A percentile compares a stretch with the other conserved stretches of the same genome.
Conservation (phyloP, 2,329 filamentous ascomycete genomes). For the Alternaria novae-zelandiae region DNA sequence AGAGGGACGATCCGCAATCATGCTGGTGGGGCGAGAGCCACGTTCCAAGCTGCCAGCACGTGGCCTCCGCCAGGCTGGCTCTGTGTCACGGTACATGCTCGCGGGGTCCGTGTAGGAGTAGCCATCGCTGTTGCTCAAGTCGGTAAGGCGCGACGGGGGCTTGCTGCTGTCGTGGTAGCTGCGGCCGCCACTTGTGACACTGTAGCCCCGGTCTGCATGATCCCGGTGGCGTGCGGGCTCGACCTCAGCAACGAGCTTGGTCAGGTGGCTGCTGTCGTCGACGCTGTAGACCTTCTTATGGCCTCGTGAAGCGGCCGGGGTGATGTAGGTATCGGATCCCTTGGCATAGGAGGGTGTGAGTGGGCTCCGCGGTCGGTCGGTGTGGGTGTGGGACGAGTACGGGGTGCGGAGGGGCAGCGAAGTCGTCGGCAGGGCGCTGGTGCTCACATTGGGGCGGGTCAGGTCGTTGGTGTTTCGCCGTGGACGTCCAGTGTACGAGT, state of each 20-base stretch:
- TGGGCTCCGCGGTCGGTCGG: slow-evolving; percentile 51
- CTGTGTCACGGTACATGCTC: slow-evolving; percentile 59
- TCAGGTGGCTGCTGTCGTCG: slow-evolving; percentile 51
- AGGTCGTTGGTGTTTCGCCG: slow-evolving; percentile 53
- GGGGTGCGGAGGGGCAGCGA: slow-evolving; percentile 43
- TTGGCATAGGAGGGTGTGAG: slow-evolving; percentile 43
- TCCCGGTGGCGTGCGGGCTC: slow-evolving; percentile 43
- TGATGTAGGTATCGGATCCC: slow-evolving; percentile 48
- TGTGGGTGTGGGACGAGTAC: slow-evolving; percentile 27
- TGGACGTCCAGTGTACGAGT: slow-evolving; percentile 54
- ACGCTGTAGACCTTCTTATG: slow-evolving; percentile 59
- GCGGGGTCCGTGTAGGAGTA: slow-evolving; percentile 60
- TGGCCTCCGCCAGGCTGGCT: slow-evolving; percentile 55
- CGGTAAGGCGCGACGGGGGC: slow-evolving; percentile 34
- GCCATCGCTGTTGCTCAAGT: slow-evolving; percentile 51
- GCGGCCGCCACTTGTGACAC: slow-evolving; percentile 39
- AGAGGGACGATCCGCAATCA: slow-evolving; percentile 48
- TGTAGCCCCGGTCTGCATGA: slow-evolving; percentile 29
- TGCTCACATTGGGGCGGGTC: slow-evolving; percentile 45
- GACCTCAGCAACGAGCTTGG: slow-evolving; percentile 46
- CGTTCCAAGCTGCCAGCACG: slow-evolving; percentile 56
- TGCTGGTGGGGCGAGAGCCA: slow-evolving; percentile 53
- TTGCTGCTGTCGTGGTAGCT: slow-evolving; percentile 39
- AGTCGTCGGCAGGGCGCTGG: slow-evolving; percentile 30
- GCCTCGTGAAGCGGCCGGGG: slow-evolving; percentile 36